phyloP scores from a whole-genome alignment of 768 basidiomycete species.

The Pisolithus marmoratus region DNA sequence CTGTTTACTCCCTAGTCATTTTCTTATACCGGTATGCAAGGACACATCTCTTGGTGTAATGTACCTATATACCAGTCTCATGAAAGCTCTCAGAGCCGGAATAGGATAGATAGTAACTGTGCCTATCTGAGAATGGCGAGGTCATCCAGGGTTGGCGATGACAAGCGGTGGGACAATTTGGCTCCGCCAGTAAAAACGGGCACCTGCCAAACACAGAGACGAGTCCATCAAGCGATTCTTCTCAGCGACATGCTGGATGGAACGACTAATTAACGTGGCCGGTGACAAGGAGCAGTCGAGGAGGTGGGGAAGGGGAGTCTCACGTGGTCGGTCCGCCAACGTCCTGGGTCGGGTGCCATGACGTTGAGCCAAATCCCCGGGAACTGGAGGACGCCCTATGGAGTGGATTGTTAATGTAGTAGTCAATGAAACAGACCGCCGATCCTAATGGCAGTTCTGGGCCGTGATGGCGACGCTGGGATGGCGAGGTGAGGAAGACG shows the following conservation, averaged over 20 bases:
- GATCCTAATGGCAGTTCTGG: neutral
- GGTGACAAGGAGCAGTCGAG: too few species aligned
- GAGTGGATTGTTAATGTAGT: neutral
- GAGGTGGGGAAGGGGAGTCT: neutral
- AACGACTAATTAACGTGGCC: neutral
- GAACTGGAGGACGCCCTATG: neutral
- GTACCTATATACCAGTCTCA: neutral
- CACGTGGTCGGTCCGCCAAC: neutral
- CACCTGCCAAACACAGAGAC: neutral
- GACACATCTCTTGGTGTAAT: constrained; percentile 1
- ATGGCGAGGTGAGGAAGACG: neutral
- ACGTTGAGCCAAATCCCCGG: neutral
- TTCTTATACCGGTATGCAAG: constrained; percentile 1
- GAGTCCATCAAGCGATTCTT: too few species aligned
- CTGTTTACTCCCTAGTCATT: constrained; percentile 10
- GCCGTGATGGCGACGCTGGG: too few species aligned
- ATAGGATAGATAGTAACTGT: neutral
- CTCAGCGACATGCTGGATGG: neutral
- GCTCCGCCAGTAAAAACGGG: neutral
- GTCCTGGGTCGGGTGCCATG: constrained; percentile 1
- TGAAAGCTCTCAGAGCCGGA: neutral
- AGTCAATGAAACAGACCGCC: neutral
- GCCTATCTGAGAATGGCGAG: too few species aligned
- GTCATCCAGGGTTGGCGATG: neutral
- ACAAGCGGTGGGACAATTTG: neutral